A percentile compares a stretch with the other conserved stretches of the same genome.
phyloP scores from a whole-genome alignment of 192 early-diverging fungal species.

The Coemansia brasiliensis region DNA sequence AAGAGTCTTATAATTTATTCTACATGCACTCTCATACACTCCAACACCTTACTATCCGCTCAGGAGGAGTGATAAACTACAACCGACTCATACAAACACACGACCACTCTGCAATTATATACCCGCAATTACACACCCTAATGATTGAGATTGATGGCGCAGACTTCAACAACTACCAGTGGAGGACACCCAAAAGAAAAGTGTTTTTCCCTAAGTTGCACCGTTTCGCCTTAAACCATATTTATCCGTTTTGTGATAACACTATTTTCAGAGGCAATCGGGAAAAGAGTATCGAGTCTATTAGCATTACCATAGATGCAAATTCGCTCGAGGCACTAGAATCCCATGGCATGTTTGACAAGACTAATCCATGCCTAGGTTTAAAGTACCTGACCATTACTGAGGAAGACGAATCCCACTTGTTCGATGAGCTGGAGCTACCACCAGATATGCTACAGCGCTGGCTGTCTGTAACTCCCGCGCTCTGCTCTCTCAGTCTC shows the following conservation, averaged over 20 bases:
- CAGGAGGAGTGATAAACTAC: neutral
- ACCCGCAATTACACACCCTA: neutral
- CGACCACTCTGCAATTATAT: neutral
- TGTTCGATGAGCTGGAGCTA: neutral
- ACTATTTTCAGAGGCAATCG: slow-evolving; percentile 5
- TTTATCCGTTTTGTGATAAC: slow-evolving; percentile 3
- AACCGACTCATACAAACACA: slow-evolving; percentile 1
- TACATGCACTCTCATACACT: neutral
- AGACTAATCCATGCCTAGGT: neutral
- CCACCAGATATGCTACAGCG: neutral
- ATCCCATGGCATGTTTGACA: neutral
- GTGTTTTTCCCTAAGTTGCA: slow-evolving; percentile 1
- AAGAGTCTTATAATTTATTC: neutral
- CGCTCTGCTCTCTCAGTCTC: neutral
- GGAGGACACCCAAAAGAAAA: slow-evolving; percentile 2
- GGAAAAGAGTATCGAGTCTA: neutral
- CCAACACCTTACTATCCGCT: neutral
- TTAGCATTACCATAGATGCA: neutral
- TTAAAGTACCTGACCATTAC: neutral
- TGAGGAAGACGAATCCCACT: neutral
- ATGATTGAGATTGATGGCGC: slow-evolving; percentile 1
- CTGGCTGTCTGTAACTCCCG: neutral
- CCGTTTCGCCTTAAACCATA: neutral
- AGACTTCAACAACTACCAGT: neutral
- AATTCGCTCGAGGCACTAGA: neutral